Conservation (phyloP, 1,284 basidiomycete genomes). For the Coniophora puteana region DNA sequence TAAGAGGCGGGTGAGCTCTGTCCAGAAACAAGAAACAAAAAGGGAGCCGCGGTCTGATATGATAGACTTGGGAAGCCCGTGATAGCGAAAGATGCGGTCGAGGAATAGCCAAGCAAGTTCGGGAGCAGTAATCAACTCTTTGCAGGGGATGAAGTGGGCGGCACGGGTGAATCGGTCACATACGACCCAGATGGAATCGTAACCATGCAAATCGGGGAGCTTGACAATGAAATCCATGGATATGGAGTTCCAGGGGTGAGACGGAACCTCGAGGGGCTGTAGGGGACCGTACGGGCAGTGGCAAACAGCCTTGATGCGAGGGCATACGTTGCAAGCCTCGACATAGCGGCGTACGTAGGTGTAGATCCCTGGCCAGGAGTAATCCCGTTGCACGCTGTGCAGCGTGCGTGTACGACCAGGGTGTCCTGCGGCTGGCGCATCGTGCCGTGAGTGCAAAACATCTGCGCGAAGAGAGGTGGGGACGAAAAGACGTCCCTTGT, state of each 20-base stretch:
- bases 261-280: slow-evolving; percentile 14
- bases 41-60: slow-evolving; percentile 26
- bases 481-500: slow-evolving; percentile 13
- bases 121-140: slow-evolving; percentile 25
- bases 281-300: slow-evolving; percentile 16
- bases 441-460: slow-evolving; percentile 11
- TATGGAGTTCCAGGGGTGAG: slow-evolving; percentile 8
- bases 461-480: slow-evolving; percentile 11
- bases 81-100: slow-evolving; percentile 23
- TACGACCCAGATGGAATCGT: slow-evolving; percentile 28
- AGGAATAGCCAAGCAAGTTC: slow-evolving; percentile 28
- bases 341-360: slow-evolving; percentile 25
- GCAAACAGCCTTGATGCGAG: slow-evolving; percentile 23
- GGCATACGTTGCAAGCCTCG: slow-evolving; percentile 30
- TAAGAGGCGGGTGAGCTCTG: slow-evolving; percentile 13
- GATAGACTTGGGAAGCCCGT: slow-evolving; percentile 24
- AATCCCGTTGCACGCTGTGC: slow-evolving; percentile 12
- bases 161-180: slow-evolving; percentile 24
- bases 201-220: slow-evolving; percentile 18
- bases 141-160: slow-evolving; percentile 12
- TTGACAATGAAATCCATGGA: slow-evolving; percentile 25
- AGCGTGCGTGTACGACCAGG: slow-evolving; percentile 13
- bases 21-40: slow-evolving; percentile 25
- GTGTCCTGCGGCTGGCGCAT: slow-evolving; percentile 14
- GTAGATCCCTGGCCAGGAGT: slow-evolving; percentile 30